Evolutionary conservation across 2,329 filamentous ascomycete species (phyloP).

Genomic region (Aspergillus unguis): DNA sequence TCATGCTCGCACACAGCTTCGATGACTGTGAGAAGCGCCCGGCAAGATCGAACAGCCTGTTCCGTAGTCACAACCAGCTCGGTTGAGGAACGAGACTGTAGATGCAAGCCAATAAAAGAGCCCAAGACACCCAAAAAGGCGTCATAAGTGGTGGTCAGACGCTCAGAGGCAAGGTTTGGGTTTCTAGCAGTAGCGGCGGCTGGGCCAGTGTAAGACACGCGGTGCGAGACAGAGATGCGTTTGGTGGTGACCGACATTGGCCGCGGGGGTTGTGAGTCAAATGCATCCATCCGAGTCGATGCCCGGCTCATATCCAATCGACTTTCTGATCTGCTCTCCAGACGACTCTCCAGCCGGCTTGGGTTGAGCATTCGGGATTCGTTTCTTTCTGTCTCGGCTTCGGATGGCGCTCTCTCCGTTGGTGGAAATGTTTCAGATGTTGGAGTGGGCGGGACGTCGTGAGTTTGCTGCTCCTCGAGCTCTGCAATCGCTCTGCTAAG

Average conservation of each 20-base stretch:
- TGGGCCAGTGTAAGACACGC: slow-evolving; percentile 71
- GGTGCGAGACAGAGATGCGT: slow-evolving; percentile 61
- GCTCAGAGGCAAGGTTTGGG: slow-evolving; percentile 77
- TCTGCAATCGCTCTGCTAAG: slow-evolving; percentile 42
- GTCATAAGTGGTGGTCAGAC: slow-evolving; percentile 76
- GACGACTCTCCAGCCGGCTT: slow-evolving; percentile 31
- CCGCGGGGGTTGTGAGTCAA: slow-evolving; percentile 26
- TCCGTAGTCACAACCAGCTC: slow-evolving; percentile 80
- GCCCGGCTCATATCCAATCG: slow-evolving; percentile 29
- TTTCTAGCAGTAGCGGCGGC: slow-evolving; percentile 60
- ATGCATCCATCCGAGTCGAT: slow-evolving; percentile 24
- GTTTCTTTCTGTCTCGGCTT: slow-evolving; percentile 27
- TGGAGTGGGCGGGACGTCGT: slow-evolving; percentile 36
- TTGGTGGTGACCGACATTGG: slow-evolving; percentile 42
- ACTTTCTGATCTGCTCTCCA: slow-evolving; percentile 19
- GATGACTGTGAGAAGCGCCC: slow-evolving; percentile 72
- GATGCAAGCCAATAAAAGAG: slow-evolving; percentile 88
- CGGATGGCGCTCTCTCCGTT: slow-evolving; percentile 22
- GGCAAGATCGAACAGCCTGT: slow-evolving; percentile 77
- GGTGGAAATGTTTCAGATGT: slow-evolving; percentile 38
- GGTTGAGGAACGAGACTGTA: slow-evolving; percentile 85
- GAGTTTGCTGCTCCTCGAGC: slow-evolving; percentile 30
- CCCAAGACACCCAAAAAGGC: slow-evolving; percentile 85
- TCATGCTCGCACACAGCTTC: slow-evolving; percentile 80
- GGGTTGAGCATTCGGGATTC: slow-evolving; percentile 34